These are phyloP conservation scores for Lasiodiplodia sp. DNA, from an alignment of 2,329 filamentous ascomycete species.

Conservation along the genomic window DNA sequence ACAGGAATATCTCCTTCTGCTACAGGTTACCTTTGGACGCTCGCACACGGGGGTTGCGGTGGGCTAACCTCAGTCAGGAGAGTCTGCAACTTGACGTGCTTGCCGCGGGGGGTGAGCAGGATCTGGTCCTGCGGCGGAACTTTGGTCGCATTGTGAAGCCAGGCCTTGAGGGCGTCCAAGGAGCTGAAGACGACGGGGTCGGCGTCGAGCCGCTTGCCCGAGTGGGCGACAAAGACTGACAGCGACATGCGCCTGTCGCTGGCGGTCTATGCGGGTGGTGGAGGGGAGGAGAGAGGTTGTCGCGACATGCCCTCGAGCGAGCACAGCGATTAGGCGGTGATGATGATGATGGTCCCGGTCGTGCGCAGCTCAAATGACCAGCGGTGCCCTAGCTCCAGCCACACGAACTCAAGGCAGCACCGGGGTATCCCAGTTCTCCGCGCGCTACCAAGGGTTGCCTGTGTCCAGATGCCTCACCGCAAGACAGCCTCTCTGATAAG, in stretches of 20 bases:
- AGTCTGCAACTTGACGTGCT: constrained; percentile 80
- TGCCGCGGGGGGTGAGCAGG: constrained; percentile 82
- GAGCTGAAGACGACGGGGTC: constrained; percentile 78
- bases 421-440: constrained; percentile 3
- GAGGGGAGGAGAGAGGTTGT: constrained; percentile 2
- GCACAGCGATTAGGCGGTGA: constrained; percentile 24
- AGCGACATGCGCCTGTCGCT: constrained; percentile 73
- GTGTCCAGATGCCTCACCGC: neutral
- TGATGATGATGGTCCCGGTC: constrained; percentile 37
- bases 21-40: constrained; percentile 4
- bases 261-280: constrained; percentile 18
- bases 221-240: constrained; percentile 90
- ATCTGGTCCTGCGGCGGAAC: constrained; percentile 84
- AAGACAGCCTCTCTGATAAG: neutral
- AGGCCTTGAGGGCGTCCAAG: constrained; percentile 83
- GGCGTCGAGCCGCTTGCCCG: constrained; percentile 82
- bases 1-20: constrained; percentile 89
- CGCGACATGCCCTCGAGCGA: constrained; percentile 23
- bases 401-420: neutral
- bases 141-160: constrained; percentile 76
- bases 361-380: constrained; percentile 28
- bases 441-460: neutral
- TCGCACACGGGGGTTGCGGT: neutral
- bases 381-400: constrained; percentile 22
- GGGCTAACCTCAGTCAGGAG: constrained; percentile 76